A percentile compares a stretch with the other conserved stretches of the same genome.
phyloP scores from a whole-genome alignment of 768 basidiomycete species.

The Favolaschia claudopus region DNA sequence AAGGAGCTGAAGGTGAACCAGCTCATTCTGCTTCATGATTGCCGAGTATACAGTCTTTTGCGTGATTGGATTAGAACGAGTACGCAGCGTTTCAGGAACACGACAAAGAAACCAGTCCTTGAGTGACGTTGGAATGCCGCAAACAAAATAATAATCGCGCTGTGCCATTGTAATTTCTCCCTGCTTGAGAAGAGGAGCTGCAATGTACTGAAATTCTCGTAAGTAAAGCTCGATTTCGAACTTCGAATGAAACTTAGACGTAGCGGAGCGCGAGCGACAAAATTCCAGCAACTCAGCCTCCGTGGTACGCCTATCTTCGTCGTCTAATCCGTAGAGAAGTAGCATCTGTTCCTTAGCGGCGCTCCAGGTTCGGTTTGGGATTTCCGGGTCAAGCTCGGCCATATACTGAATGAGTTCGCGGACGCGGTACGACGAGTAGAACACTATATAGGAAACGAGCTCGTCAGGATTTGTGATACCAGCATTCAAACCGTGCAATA shows the following conservation, averaged over 20 bases:
- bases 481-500: background rate
- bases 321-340: background rate
- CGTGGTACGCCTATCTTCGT: background rate
- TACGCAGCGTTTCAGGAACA: slow-evolving; percentile 2
- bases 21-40: too few relatives aligned
- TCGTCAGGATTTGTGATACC: background rate
- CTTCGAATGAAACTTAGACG: background rate
- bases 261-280: background rate
- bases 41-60: too few relatives aligned
- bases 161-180: background rate
- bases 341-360: background rate
- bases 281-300: background rate
- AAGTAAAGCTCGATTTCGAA: background rate
- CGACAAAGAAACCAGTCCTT: slow-evolving; percentile 12
- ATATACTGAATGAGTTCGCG: background rate
- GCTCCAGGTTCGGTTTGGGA: background rate
- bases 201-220: background rate
- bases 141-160: background rate
- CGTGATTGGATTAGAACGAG: background rate
- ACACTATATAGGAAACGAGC: background rate
- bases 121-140: background rate
- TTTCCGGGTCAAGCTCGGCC: background rate
- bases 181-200: background rate
- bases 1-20: too few relatives aligned
- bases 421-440: slow-evolving; percentile 1